These are phyloP conservation scores for Chalciporus sphaerocephalus DNA, from an alignment of 768 basidiomycete genomes.

Conservation along the genomic window DNA sequence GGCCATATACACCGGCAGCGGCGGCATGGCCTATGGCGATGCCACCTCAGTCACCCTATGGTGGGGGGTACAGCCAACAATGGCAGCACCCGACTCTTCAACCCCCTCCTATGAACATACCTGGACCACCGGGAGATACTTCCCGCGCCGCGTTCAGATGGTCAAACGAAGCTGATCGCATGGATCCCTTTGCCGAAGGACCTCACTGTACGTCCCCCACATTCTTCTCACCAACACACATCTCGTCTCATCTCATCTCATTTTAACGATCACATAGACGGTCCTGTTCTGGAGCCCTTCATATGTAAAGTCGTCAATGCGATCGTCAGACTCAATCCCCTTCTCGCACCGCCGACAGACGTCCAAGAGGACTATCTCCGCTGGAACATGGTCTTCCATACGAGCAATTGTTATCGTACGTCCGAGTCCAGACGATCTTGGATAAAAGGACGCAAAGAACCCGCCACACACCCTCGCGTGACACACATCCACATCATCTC, in stretches of 20 bases:
- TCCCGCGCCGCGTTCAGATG: conserved; percentile 28
- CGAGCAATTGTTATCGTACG: conserved; percentile 57
- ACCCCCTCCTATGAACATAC: conserved; percentile 21
- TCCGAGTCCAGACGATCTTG: conserved; percentile 61
- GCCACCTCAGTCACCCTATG: conserved; percentile 19
- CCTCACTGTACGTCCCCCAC: conserved; percentile 36
- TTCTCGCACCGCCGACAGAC: conserved; percentile 47
- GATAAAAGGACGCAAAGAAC: conserved; percentile 58
- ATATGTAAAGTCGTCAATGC: conserved; percentile 48
- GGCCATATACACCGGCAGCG: conserved; percentile 23
- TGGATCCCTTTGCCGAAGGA: conserved; percentile 39
- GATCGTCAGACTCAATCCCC: conserved; percentile 52
- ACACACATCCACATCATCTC: conserved; percentile 51
- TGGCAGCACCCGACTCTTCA: conserved; percentile 29
- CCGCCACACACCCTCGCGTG: conserved; percentile 63
- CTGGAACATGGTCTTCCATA: conserved; percentile 72
- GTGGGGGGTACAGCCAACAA: conserved; percentile 22
- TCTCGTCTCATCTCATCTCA: conserved; percentile 14
- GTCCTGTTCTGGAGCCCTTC: conserved; percentile 66
- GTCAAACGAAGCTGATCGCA: conserved; percentile 29
- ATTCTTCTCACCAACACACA: neutral
- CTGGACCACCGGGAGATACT: conserved; percentile 20
- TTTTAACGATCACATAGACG: conserved; percentile 40
- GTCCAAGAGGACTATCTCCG: conserved; percentile 48
- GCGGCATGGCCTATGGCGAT: conserved; percentile 27